Conservation (phyloP, 2,329 filamentous ascomycete species). For the Nemania serpens region DNA sequence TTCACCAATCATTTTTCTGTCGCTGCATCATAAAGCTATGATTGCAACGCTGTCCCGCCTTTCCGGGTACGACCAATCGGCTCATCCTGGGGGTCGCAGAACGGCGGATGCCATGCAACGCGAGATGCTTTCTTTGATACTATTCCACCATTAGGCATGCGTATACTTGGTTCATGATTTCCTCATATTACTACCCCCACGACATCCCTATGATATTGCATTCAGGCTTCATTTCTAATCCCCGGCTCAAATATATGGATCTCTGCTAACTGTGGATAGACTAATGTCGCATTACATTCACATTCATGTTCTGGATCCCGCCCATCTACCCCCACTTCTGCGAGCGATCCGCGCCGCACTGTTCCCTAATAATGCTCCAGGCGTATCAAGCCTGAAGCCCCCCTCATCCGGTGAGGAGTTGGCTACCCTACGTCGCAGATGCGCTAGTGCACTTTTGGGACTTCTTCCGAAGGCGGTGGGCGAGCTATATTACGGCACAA, state of each 20-base stretch:
- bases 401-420: constrained; percentile 64
- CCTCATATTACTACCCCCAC: constrained; percentile 35
- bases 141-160: constrained; percentile 17
- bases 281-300: constrained; percentile 63
- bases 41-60: constrained; percentile 25
- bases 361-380: constrained; percentile 84
- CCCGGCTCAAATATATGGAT: constrained; percentile 28
- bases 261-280: constrained; percentile 48
- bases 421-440: constrained; percentile 66
- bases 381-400: constrained; percentile 63
- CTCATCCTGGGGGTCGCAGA: constrained; percentile 23
- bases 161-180: constrained; percentile 19
- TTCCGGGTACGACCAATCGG: constrained; percentile 24
- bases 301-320: constrained; percentile 64
- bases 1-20: constrained; percentile 12
- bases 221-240: constrained; percentile 33
- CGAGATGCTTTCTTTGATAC: constrained; percentile 16
- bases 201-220: constrained; percentile 31
- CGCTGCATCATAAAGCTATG: constrained; percentile 27
- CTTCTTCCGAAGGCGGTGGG: constrained; percentile 54
- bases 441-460: constrained; percentile 63
- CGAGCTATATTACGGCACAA: constrained; percentile 53
- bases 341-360: constrained; percentile 75
- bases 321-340: constrained; percentile 68
- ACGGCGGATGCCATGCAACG: constrained; percentile 28